phyloP scores from a whole-genome alignment of 2,329 filamentous ascomycete genomes.

The Fusarium tuaranense region DNA sequence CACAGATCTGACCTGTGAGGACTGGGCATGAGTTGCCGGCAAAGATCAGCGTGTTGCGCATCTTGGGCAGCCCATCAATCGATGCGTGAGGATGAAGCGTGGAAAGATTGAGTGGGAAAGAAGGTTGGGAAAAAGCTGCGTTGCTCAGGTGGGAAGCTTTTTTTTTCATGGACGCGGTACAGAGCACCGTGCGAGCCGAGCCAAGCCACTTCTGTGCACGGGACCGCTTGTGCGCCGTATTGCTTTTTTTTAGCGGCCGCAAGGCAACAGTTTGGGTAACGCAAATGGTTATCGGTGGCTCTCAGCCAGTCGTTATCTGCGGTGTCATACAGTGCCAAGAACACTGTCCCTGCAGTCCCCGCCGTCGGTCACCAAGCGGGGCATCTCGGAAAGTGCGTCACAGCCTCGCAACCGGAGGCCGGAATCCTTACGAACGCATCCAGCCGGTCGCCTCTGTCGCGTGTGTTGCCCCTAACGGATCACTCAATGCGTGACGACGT shows the following conservation, averaged over 20 bases:
- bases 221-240: background rate
- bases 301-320: constrained; percentile 2
- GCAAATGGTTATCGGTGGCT: constrained; percentile 14
- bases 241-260: constrained; percentile 17
- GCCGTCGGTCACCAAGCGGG: constrained; percentile 35
- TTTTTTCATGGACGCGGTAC: constrained; percentile 38
- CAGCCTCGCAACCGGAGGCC: constrained; percentile 9
- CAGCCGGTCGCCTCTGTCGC: background rate
- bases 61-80: constrained; percentile 52
- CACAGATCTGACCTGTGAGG: constrained; percentile 74
- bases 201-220: background rate
- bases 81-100: constrained; percentile 36
- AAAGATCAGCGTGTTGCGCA: constrained; percentile 77
- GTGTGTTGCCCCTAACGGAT: background rate
- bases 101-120: constrained; percentile 37
- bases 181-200: constrained; percentile 18
- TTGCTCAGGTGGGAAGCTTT: constrained; percentile 38
- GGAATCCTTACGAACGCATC: background rate
- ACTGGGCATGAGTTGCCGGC: constrained; percentile 75
- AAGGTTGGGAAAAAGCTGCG: constrained; percentile 34
- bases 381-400: constrained; percentile 36
- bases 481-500: background rate
- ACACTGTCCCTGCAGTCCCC: constrained; percentile 25
- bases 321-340: constrained; percentile 18
- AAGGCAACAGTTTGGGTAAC: background rate